These are phyloP conservation scores for Didymellaceae sp. DNA, from an alignment of 2,329 filamentous ascomycete genomes.

Conservation along the genomic window DNA sequence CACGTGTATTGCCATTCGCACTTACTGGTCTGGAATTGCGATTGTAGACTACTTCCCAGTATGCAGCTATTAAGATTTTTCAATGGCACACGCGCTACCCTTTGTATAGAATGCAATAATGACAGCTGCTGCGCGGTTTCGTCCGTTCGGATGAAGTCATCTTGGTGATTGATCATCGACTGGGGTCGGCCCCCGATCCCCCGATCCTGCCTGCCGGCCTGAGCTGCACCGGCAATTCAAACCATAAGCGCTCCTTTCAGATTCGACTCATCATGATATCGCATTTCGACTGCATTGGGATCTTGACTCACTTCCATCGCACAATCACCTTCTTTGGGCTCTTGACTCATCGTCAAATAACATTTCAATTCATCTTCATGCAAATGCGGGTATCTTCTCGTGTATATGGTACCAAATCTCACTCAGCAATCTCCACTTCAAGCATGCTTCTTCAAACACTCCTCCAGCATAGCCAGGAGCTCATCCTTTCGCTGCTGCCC, in stretches of 20 bases:
- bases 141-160: slow-evolving; percentile 13
- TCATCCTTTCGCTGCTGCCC: slow-evolving; percentile 65
- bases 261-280: background rate
- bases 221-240: background rate
- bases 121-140: background rate
- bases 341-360: background rate
- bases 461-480: slow-evolving; percentile 51
- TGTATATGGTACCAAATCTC: background rate
- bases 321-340: background rate
- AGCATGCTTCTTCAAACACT: slow-evolving; percentile 23
- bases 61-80: background rate
- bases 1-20: slow-evolving; percentile 4
- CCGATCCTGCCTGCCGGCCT: slow-evolving; percentile 2
- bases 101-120: background rate
- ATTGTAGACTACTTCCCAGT: background rate
- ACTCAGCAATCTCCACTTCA: background rate
- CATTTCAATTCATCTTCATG: background rate
- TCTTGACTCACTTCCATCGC: background rate
- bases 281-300: background rate
- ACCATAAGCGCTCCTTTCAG: background rate
- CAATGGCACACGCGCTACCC: background rate
- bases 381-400: slow-evolving; percentile 13
- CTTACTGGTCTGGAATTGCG: slow-evolving; percentile 14
- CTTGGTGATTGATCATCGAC: slow-evolving; percentile 13
- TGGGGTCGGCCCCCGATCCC: slow-evolving; percentile 5